Conservation (phyloP, 371 early-diverging fungal genomes). For the Rhizopus arrhizus region DNA sequence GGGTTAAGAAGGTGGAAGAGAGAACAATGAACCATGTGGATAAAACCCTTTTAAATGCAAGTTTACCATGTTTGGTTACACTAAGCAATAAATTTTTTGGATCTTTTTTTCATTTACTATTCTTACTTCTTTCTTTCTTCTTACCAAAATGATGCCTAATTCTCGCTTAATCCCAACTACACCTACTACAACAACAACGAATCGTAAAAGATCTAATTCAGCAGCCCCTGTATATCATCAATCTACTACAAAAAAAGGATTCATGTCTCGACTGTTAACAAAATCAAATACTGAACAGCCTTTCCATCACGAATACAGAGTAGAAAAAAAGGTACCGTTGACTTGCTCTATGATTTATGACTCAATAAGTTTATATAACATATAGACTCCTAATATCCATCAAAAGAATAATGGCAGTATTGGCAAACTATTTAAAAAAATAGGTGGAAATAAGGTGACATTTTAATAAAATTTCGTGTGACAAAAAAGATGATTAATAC, state of each 20-base stretch:
- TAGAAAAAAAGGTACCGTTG: background rate
- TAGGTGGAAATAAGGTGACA: conserved; percentile 19
- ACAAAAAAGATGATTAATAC: background rate
- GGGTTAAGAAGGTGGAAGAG: conserved; percentile 25
- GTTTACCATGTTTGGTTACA: conserved; percentile 16
- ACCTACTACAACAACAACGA: background rate
- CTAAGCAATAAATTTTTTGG: conserved; percentile 4
- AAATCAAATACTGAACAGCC: background rate
- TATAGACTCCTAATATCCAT: background rate
- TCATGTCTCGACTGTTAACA: conserved; percentile 26
- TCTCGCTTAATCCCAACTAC: conserved; percentile 17
- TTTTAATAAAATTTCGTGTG: background rate
- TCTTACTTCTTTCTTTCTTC: conserved; percentile 10
- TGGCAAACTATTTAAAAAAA: conserved; percentile 30
- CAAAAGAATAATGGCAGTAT: conserved; percentile 14
- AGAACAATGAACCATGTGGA: conserved; percentile 48
- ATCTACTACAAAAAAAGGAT: conserved; percentile 16
- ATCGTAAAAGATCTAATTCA: conserved; percentile 26
- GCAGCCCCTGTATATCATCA: background rate
- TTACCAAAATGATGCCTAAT: conserved; percentile 28
- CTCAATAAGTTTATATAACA: too few relatives aligned
- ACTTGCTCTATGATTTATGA: too few relatives aligned
- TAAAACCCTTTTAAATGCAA: conserved; percentile 23
- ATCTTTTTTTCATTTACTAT: conserved; percentile 3
- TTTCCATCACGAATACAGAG: background rate